A percentile compares a stretch with the other conserved stretches of the same genome.
Conservation (phyloP, 1,284 basidiomycete genomes). For the Tilletia setariae region DNA sequence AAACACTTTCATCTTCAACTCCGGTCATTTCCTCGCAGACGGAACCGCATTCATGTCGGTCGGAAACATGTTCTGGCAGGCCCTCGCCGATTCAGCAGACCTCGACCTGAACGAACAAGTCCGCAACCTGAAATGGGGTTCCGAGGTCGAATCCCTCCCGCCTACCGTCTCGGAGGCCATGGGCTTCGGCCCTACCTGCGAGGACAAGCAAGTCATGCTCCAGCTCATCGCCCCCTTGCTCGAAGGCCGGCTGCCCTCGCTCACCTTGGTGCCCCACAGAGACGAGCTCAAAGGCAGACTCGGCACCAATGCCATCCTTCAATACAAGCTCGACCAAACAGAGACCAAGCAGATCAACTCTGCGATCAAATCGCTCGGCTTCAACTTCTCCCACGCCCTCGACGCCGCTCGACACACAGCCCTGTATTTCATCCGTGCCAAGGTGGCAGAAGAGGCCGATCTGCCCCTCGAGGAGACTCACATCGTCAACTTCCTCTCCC, state of each 20-base stretch:
- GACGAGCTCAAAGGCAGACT: not conserved
- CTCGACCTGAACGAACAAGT: not conserved
- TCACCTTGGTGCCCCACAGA: constrained; percentile 1
- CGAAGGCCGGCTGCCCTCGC: not conserved
- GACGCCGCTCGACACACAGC: constrained; percentile 14
- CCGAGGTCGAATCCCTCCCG: not conserved
- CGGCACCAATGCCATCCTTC: not conserved
- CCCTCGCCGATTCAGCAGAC: constrained; percentile 5
- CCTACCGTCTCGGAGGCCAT: constrained; percentile 9
- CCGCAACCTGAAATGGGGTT: not conserved
- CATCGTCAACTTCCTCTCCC: constrained; percentile 17
- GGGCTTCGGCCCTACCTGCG: constrained; percentile 10
- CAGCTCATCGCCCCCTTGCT: constrained; percentile 10
- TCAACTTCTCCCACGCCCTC: constrained; percentile 1
- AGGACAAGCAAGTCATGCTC: constrained; percentile 8
- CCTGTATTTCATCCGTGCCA: constrained; percentile 11
- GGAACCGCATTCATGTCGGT: too few relatives aligned
- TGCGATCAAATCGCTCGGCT: constrained; percentile 4
- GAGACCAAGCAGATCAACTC: constrained; percentile 12
- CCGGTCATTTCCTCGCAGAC: constrained; percentile 7
- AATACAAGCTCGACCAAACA: not conserved
- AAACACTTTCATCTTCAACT: constrained; percentile 7
- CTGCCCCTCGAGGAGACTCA: constrained; percentile 11
- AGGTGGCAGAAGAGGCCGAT: constrained; percentile 1
- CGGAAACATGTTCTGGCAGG: constrained; percentile 11